Base-by-base conservation (phyloP, 257 asterid genomes). In the Ophiorrhiza pumila region DNA sequence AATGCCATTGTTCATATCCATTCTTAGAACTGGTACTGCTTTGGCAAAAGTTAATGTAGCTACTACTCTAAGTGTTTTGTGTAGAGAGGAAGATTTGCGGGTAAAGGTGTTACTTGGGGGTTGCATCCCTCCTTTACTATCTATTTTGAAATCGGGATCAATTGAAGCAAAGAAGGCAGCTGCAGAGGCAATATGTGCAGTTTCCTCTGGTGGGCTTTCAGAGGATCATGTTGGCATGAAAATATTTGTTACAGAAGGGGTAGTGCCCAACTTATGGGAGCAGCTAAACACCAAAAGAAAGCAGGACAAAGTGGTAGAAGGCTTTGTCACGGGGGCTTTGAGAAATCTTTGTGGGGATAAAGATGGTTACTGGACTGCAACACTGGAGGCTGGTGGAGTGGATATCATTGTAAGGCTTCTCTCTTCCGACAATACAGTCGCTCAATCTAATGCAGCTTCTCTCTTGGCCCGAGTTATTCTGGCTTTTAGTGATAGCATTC, bases 21-120 rank as follows among this genome's bases (percentile, higher is more conserved):
- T 90, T 58, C 93, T 92, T 68, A 86, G 98, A 75, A 87, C 68
- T 73, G 98, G 95, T 59, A 87, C 93, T 73, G 82, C 66, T 56
- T 73, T 71, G 77, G 96, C 97, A 71, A 90, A 87, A 79, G 56
- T 79, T 65, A 93, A 90, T 68, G 93, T 89, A 63, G 95, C 98
- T 66, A 78, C 86, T 29, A 89, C 88, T 12, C 81, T 93, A 72
- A 79, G 86, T 76, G 90, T 86, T 71, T 82, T 93, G 71, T 87
- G 96, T 61, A 90, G 80, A 78, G 92, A 89, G 72, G 89, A 89
- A 27, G 98, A 93, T 74, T 84, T 93, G 76, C 77, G 97, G 76
- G 74, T 89, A 70, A 93, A 89, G 80, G 97, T 93, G 67, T 92
- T 93, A 76, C 85, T 93, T 43, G 97, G 98, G 63, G 98, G 98